Percentiles rank a stretch among this genome's conserved stretches.
phyloP scores from a whole-genome alignment of 768 basidiomycete species.

The Kwoniella dejecticola region DNA sequence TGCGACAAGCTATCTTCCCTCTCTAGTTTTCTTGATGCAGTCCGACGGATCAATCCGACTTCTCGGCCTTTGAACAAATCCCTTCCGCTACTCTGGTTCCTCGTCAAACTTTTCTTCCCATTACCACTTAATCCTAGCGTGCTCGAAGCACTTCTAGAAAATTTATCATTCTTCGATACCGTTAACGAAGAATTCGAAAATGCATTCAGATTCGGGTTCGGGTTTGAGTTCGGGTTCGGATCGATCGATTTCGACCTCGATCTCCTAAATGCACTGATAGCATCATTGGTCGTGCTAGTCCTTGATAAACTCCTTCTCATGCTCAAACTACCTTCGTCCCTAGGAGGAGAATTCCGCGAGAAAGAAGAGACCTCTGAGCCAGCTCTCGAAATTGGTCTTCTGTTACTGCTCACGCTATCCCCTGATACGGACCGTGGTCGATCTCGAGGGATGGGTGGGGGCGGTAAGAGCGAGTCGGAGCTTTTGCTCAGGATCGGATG shows the following conservation, averaged over 20 bases:
- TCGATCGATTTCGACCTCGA: slow-evolving; percentile 26
- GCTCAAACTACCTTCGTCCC: background rate
- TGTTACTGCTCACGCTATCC: background rate
- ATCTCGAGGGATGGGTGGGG: background rate
- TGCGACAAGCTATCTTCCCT: slow-evolving; percentile 17
- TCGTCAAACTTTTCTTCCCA: background rate
- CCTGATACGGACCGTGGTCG: slow-evolving; percentile 2
- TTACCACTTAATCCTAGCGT: background rate
- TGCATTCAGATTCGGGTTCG: no score
- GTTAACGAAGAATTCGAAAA: no score
- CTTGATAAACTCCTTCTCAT: slow-evolving; percentile 15
- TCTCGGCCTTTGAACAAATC: slow-evolving; percentile 51
- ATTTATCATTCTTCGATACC: background rate
- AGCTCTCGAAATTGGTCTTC: background rate
- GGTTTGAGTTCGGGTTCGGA: slow-evolving; percentile 10
- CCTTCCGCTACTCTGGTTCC: slow-evolving; percentile 37
- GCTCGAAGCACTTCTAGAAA: background rate
- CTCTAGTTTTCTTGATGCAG: slow-evolving; percentile 27
- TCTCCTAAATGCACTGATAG: background rate
- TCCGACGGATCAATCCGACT: slow-evolving; percentile 47
- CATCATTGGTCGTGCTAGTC: slow-evolving; percentile 1
- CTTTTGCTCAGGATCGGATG: slow-evolving; percentile 23
- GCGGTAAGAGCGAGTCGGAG: slow-evolving; percentile 9
- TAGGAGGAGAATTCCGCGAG: slow-evolving; percentile 10
- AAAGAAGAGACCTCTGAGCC: slow-evolving; percentile 21